Conservation (phyloP, 1,139 yeast species). For the Spathaspora sp. region DNA sequence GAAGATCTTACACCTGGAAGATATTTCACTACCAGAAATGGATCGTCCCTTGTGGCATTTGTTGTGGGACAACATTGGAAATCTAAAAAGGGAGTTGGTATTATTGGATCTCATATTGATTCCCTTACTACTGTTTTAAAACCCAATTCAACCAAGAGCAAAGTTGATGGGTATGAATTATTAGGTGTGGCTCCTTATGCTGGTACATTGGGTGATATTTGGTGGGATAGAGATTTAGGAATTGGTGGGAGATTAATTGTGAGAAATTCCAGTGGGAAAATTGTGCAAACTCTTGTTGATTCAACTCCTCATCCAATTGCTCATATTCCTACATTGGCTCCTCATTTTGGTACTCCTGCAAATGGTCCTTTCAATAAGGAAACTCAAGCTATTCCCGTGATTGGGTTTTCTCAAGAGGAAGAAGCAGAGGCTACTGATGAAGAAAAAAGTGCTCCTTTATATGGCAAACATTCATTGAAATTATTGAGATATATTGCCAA, state of each 20-base stretch:
- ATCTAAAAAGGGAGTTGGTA: conserved; percentile 38
- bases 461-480: conserved; percentile 36
- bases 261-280: conserved; percentile 21
- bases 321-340: conserved; percentile 43
- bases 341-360: conserved; percentile 39
- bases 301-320: conserved; percentile 43
- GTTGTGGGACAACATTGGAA: conserved; percentile 41
- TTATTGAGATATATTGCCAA: conserved; percentile 36
- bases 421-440: conserved; percentile 28
- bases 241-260: conserved; percentile 45
- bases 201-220: conserved; percentile 34
- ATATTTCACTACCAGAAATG: conserved; percentile 38
- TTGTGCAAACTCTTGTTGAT: conserved; percentile 28
- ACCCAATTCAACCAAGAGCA: conserved; percentile 31
- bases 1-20: conserved; percentile 20
- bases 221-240: conserved; percentile 50
- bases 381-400: conserved; percentile 43
- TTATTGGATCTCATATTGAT: conserved; percentile 45
- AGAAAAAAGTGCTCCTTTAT: conserved; percentile 35
- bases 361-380: conserved; percentile 36
- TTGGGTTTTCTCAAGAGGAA: conserved; percentile 29
- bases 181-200: conserved; percentile 47
- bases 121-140: conserved; percentile 40
- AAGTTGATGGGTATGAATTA: conserved; percentile 40
- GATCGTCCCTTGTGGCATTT: conserved; percentile 40